phyloP scores from a whole-genome alignment of 129 eudicot species.

The Silybum marianum region DNA sequence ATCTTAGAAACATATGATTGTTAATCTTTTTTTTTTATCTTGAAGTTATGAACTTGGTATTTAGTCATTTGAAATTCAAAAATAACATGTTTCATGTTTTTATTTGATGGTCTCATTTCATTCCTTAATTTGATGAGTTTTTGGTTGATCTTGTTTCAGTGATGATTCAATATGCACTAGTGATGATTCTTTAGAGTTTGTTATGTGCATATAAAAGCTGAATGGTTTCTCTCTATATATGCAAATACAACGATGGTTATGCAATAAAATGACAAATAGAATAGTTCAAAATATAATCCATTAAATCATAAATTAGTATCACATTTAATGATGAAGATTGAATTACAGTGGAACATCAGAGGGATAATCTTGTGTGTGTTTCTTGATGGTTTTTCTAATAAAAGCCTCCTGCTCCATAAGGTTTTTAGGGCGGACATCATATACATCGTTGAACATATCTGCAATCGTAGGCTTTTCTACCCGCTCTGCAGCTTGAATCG shows the following conservation, averaged over 20 bases:
- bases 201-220: background rate
- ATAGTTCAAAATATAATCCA: background rate
- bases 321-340: background rate
- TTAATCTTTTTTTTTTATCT: background rate
- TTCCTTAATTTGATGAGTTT: background rate
- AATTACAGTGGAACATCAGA: constrained; percentile 32
- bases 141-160: constrained; percentile 3
- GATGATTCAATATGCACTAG: background rate
- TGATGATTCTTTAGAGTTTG: background rate
- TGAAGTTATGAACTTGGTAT: constrained; percentile 28
- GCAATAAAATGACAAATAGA: background rate
- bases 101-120: constrained; percentile 4
- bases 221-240: background rate
- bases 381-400: constrained; percentile 45
- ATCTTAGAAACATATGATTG: constrained; percentile 11
- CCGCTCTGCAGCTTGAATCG: constrained; percentile 76
- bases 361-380: constrained; percentile 55
- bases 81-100: constrained; percentile 26
- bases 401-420: constrained; percentile 65
- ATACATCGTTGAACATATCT: constrained; percentile 78
- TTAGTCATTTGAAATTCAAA: constrained; percentile 15
- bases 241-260: background rate
- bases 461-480: constrained; percentile 56
- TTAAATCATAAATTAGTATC: background rate
- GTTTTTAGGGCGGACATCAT: constrained; percentile 60